Percentiles rank a stretch among this genome's conserved stretches.
Evolutionary conservation across 1,284 basidiomycete genomes (phyloP).

Genomic region (Melanopsichium pennsylvanicum): DNA sequence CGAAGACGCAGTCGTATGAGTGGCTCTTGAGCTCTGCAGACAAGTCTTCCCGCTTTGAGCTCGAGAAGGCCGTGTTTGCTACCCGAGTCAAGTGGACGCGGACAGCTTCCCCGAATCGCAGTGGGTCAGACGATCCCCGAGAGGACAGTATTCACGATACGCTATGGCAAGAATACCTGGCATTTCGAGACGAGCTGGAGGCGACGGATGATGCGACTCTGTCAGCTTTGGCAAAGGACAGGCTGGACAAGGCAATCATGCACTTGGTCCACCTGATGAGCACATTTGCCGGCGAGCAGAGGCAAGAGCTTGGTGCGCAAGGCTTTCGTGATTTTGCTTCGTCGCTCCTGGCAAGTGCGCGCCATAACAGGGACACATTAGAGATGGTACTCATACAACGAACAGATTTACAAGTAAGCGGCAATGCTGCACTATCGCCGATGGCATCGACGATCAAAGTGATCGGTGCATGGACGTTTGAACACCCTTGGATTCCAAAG

Average conservation of each 20-base stretch:
- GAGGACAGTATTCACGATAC: conserved; percentile 2
- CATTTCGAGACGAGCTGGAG: conserved; percentile 1
- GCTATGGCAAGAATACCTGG: conserved; percentile 27
- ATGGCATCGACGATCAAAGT: neutral
- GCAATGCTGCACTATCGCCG: neutral
- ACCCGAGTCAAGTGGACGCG: conserved; percentile 40
- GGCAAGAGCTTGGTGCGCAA: conserved; percentile 3
- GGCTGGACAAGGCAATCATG: conserved; percentile 7
- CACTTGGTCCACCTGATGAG: conserved; percentile 6
- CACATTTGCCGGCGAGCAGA: conserved; percentile 3
- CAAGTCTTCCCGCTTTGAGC: conserved; percentile 1
- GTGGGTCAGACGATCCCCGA: neutral
- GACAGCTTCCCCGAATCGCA: neutral
- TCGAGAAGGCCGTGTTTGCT: conserved; percentile 15
- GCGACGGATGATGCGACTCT: neutral
- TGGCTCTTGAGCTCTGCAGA: conserved; percentile 10
- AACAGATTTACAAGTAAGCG: neutral
- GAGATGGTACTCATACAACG: neutral
- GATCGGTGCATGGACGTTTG: conserved; percentile 1
- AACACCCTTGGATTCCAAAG: conserved; percentile 35
- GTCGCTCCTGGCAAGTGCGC: conserved; percentile 19
- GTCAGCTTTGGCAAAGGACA: neutral
- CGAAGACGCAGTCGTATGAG: neutral
- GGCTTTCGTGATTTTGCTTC: conserved; percentile 2
- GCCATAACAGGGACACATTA: conserved; percentile 9